These are phyloP conservation scores for Skeletonema grethae DNA, from an alignment of 108 stramenopile genomes.

Conservation along the genomic window DNA sequence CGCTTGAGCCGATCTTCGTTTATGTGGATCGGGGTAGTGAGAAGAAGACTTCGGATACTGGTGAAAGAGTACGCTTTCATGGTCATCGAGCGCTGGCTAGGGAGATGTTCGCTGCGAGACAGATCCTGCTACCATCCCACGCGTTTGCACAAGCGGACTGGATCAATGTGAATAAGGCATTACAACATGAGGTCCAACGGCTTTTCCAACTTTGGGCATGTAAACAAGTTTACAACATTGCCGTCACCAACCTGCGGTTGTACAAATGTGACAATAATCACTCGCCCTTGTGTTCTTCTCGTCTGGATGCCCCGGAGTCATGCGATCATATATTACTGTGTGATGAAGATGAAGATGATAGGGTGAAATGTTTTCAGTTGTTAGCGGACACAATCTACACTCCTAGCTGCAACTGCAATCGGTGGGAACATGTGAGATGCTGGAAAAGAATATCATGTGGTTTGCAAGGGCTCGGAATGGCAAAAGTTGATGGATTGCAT, in stretches of 20 bases:
- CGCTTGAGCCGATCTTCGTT: constrained; percentile 9
- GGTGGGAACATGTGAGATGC: neutral
- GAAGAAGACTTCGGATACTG: constrained; percentile 26
- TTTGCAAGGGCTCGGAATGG: neutral
- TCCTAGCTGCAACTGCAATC: neutral
- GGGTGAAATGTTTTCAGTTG: neutral
- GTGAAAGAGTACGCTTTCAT: constrained; percentile 10
- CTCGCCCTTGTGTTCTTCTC: constrained; percentile 11
- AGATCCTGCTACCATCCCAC: neutral
- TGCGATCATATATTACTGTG: constrained; percentile 7
- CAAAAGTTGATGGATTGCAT: neutral
- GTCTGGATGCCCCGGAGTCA: neutral
- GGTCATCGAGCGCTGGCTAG: neutral
- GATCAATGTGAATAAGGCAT: neutral
- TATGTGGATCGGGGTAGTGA: constrained; percentile 6
- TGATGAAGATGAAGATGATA: neutral
- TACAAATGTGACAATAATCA: neutral
- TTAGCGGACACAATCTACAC: neutral
- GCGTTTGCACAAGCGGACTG: constrained; percentile 10
- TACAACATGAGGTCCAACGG: neutral
- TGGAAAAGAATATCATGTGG: neutral
- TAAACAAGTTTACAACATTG: constrained; percentile 17
- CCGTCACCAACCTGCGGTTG: constrained; percentile 1
- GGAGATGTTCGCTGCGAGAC: neutral
- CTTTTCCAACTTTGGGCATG: constrained; percentile 20